phyloP scores from a whole-genome alignment of 345 rosid genomes.

The Dipteronia dyeriana region DNA sequence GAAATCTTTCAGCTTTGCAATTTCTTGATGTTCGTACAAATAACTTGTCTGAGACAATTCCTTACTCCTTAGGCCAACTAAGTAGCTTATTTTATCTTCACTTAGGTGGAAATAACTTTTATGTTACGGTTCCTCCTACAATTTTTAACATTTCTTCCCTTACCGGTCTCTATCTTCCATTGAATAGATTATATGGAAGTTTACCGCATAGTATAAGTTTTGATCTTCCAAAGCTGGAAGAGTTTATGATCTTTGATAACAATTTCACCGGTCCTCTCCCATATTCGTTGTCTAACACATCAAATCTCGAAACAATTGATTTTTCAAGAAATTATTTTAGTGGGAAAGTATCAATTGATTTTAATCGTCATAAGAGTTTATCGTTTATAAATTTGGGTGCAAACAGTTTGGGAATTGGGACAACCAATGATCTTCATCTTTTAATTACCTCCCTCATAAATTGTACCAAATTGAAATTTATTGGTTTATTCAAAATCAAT shows the following conservation, averaged over 20 bases:
- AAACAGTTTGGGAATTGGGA: conserved; percentile 1
- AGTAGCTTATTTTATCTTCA: neutral
- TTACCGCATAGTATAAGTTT: conserved; percentile 15
- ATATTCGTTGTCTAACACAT: conserved; percentile 26
- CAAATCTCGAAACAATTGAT: neutral
- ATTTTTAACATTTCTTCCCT: conserved; percentile 23
- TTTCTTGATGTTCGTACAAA: neutral
- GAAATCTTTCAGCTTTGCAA: conserved; percentile 9
- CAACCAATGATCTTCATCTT: conserved; percentile 15
- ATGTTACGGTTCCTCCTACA: conserved; percentile 19
- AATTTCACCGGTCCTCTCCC: conserved; percentile 22
- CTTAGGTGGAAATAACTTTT: conserved; percentile 12
- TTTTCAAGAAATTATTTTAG: rapidly evolving
- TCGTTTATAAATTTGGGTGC: rapidly evolving
- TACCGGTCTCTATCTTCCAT: neutral
- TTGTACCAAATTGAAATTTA: neutral
- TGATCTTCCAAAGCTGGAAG: conserved; percentile 16
- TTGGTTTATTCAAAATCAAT: neutral
- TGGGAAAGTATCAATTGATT: conserved; percentile 14
- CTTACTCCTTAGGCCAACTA: conserved; percentile 9
- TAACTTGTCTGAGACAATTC: conserved; percentile 17
- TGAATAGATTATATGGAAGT: conserved; percentile 10
- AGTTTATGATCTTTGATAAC: neutral
- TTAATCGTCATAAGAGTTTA: neutral
- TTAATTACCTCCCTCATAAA: conserved; percentile 13